These are phyloP conservation scores for Fragaria iinumae DNA, from an alignment of 306 rosid species.

Conservation along the genomic window DNA sequence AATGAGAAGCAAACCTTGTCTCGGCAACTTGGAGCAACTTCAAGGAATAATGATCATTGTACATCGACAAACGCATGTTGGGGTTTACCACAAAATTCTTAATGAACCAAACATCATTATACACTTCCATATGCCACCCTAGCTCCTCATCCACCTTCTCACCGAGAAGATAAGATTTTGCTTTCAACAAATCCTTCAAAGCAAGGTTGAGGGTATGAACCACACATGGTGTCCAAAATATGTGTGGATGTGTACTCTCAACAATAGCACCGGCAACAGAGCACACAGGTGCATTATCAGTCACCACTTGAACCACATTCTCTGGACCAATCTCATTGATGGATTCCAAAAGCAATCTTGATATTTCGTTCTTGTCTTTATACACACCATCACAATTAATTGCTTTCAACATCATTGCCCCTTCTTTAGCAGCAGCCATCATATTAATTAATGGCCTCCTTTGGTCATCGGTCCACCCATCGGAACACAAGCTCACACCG, in stretches of 20 bases:
- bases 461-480: no score
- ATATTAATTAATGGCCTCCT: no score
- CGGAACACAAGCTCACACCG: no score
- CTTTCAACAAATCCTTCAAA: not conserved
- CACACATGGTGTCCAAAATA: not conserved
- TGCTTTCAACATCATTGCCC: no score
- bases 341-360: not conserved
- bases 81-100: not conserved
- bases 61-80: no score
- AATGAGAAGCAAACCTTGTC: not conserved
- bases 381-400: not conserved
- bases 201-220: not conserved
- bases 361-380: not conserved
- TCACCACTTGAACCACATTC: not conserved
- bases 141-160: not conserved
- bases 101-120: not conserved
- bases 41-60: no score
- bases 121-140: not conserved
- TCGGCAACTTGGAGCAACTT: not conserved
- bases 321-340: not conserved
- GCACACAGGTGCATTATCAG: not conserved
- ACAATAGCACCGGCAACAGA: not conserved
- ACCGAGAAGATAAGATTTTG: not conserved
- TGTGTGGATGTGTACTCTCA: not conserved
- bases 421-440: no score